These are phyloP conservation scores for Hymenoscyphus occultus DNA, from an alignment of 2,329 filamentous ascomycete genomes.

Conservation along the genomic window DNA sequence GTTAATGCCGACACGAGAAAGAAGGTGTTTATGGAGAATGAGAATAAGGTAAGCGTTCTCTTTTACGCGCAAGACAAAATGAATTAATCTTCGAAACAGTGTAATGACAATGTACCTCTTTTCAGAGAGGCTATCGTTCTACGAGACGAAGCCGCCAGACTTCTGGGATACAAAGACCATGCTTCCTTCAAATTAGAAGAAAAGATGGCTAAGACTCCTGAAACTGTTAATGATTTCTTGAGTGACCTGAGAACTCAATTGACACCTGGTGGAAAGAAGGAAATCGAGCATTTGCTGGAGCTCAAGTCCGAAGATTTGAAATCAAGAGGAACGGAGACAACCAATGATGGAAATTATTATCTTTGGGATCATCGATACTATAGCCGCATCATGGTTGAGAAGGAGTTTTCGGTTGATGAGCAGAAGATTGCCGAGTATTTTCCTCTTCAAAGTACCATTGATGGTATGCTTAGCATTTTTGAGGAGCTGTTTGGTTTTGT, in stretches of 20 bases:
- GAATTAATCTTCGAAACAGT: conserved; percentile 38
- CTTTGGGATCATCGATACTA: conserved; percentile 83
- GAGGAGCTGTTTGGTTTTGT: conserved; percentile 77
- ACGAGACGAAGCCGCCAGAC: conserved; percentile 72
- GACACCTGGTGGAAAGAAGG: conserved; percentile 65
- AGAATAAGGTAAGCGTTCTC: conserved; percentile 62
- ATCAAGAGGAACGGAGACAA: conserved; percentile 49
- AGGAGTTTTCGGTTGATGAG: conserved; percentile 77
- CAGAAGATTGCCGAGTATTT: conserved; percentile 82
- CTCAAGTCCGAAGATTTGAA: conserved; percentile 71
- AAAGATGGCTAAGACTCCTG: conserved; percentile 80
- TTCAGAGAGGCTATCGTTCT: conserved; percentile 74
- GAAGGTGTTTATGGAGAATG: conserved; percentile 69
- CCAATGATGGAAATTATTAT: conserved; percentile 69
- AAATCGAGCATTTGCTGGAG: conserved; percentile 66
- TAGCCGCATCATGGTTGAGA: conserved; percentile 75
- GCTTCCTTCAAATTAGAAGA: conserved; percentile 74
- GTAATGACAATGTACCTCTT: conserved; percentile 66
- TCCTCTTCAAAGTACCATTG: conserved; percentile 69
- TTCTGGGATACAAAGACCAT: conserved; percentile 75
- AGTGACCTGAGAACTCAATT: conserved; percentile 66
- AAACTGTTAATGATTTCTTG: conserved; percentile 71
- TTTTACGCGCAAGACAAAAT: not conserved
- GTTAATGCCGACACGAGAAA: conserved; percentile 65
- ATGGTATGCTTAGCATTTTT: conserved; percentile 79